These are phyloP conservation scores for Hippophae rhamnoides DNA, from an alignment of 306 rosid genomes.

Conservation along the genomic window DNA sequence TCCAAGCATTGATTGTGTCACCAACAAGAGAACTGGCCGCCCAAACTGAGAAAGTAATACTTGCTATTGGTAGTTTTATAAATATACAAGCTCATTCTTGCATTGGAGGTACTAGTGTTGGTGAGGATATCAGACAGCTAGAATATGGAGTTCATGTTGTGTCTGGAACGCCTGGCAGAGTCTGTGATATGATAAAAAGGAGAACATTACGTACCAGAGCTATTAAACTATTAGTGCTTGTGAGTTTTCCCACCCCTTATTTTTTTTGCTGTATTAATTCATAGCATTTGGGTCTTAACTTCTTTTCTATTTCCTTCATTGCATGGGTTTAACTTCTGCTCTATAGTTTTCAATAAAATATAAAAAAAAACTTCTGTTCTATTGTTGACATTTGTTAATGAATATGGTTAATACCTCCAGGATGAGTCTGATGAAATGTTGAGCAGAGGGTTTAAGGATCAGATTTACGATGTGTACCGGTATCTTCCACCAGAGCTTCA, in stretches of 20 bases:
- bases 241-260: conserved; percentile 25
- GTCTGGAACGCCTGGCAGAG: conserved; percentile 98
- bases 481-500: conserved; percentile 98
- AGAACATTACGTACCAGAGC: conserved; percentile 89
- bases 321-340: too few relatives aligned
- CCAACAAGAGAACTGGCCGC: conserved; percentile 96
- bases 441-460: conserved; percentile 99
- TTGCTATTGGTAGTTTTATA: conserved; percentile 83
- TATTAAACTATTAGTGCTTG: conserved; percentile 73
- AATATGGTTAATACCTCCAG: conserved; percentile 25
- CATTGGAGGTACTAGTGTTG: conserved; percentile 91
- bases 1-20: conserved; percentile 83
- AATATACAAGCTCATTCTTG: conserved; percentile 90
- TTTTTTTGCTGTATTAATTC: neutral
- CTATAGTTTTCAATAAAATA: too few relatives aligned
- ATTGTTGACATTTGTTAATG: neutral
- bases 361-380: neutral
- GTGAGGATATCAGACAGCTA: conserved; percentile 92
- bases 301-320: neutral
- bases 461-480: conserved; percentile 92
- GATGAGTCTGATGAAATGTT: conserved; percentile 99
- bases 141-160: conserved; percentile 97
- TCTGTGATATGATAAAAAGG: conserved; percentile 96
- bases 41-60: conserved; percentile 84
- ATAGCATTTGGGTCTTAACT: neutral